Conservation (phyloP, 1,284 basidiomycete species). For the Leccinum insigne region DNA sequence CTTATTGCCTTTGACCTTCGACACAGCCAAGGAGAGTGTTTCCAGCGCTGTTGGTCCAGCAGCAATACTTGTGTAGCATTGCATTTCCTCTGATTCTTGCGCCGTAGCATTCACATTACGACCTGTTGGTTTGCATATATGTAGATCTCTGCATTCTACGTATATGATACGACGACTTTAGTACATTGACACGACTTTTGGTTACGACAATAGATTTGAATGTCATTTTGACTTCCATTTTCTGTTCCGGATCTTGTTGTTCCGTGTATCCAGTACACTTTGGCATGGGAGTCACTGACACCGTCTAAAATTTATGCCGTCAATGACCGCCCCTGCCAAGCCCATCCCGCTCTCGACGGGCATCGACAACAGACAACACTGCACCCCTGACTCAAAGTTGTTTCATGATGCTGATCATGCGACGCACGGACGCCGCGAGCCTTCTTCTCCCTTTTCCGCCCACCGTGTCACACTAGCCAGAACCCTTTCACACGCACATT, state of each 20-base stretch:
- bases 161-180: constrained; percentile 17
- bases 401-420: background rate
- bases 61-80: constrained; percentile 34
- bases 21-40: constrained; percentile 29
- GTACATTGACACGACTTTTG: constrained; percentile 16
- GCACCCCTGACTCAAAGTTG: background rate
- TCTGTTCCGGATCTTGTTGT: constrained; percentile 2
- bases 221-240: constrained; percentile 19
- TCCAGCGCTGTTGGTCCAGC: constrained; percentile 32
- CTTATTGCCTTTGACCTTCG: constrained; percentile 34
- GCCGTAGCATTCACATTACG: constrained; percentile 20
- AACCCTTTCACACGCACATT: background rate
- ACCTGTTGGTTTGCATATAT: constrained; percentile 26
- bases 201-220: constrained; percentile 26
- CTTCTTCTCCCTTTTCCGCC: background rate
- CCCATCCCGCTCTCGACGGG: background rate
- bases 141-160: constrained; percentile 30
- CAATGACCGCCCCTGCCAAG: background rate
- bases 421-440: background rate
- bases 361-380: background rate
- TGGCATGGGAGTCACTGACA: no score
- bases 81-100: constrained; percentile 26
- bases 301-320: background rate
- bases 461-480: background rate
- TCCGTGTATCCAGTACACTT: background rate